Conservation (phyloP, 1,284 basidiomycete genomes). For the Trichosporon inkin region DNA sequence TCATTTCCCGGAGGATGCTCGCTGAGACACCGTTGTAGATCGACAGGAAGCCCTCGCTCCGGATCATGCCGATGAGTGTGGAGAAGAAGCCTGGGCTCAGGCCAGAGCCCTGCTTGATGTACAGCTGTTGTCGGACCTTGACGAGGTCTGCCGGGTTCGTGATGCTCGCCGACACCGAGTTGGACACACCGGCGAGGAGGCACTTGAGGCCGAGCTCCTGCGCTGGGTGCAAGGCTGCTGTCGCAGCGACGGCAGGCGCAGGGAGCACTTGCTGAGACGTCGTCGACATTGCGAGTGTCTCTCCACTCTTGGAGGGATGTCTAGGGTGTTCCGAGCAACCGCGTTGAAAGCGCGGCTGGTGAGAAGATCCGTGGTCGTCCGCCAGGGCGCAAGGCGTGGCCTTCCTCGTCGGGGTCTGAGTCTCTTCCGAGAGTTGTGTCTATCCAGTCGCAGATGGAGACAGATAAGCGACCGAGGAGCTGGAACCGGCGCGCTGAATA, state of each 20-base stretch:
- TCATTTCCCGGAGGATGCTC: slow-evolving; percentile 19
- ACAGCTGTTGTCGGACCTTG: slow-evolving; percentile 25
- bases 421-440: too few relatives aligned
- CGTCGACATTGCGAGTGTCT: neutral
- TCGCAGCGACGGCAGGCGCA: neutral
- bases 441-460: too few relatives aligned
- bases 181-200: slow-evolving; percentile 14
- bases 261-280: neutral
- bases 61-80: slow-evolving; percentile 16
- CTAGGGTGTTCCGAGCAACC: too few relatives aligned
- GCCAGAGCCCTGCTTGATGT: slow-evolving; percentile 19
- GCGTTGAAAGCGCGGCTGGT: too few relatives aligned
- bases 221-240: neutral
- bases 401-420: too few relatives aligned
- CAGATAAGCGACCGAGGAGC: too few relatives aligned
- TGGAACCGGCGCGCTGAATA: too few relatives aligned
- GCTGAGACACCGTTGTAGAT: slow-evolving; percentile 22
- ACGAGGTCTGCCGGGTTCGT: slow-evolving; percentile 25
- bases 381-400: too few relatives aligned
- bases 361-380: too few relatives aligned
- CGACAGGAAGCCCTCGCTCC: slow-evolving; percentile 17
- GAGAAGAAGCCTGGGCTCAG: slow-evolving; percentile 14
- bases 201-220: slow-evolving; percentile 3
- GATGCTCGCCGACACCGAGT: slow-evolving; percentile 15
- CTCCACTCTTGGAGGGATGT: too few relatives aligned